Conservation (phyloP, 148 eudicot genomes). For the Cornus florida region DNA sequence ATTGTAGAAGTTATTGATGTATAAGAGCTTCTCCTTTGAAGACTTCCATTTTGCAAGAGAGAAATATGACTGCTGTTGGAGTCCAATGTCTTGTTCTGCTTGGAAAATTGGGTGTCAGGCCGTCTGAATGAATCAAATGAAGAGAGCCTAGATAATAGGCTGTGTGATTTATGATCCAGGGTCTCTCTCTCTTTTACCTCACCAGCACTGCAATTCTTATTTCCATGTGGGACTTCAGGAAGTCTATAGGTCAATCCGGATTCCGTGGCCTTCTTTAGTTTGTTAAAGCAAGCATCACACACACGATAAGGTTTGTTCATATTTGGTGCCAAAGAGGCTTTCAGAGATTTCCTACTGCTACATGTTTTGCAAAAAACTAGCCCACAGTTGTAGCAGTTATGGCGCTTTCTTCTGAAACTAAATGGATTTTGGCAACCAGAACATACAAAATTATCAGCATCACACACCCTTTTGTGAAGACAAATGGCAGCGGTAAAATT, state of each 20-base stretch:
- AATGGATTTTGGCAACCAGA: conserved; percentile 63
- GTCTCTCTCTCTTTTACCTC: conserved; percentile 32
- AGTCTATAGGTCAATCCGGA: conserved; percentile 28
- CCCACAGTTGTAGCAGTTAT: conserved; percentile 79
- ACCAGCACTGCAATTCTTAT: conserved; percentile 29
- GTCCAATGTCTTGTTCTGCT: conserved; percentile 43
- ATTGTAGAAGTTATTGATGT: conserved; percentile 32
- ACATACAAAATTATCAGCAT: conserved; percentile 60
- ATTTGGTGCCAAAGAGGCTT: conserved; percentile 73
- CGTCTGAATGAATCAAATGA: conserved; percentile 46
- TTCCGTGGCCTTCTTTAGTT: conserved; percentile 45
- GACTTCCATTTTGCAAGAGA: conserved; percentile 36
- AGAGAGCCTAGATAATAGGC: conserved; percentile 40
- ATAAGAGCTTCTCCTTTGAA: conserved; percentile 35
- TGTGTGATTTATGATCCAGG: conserved; percentile 21
- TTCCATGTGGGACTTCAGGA: conserved; percentile 44
- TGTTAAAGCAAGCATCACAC: conserved; percentile 65
- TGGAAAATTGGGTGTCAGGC: conserved; percentile 35
- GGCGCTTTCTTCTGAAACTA: conserved; percentile 67
- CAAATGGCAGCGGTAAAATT: conserved; percentile 73
- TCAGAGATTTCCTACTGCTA: conserved; percentile 56
- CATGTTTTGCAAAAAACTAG: conserved; percentile 69
- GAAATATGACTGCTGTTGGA: conserved; percentile 43
- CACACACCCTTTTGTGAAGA: conserved; percentile 53
- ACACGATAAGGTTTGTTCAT: conserved; percentile 68